Evolutionary conservation across 805 yeast genomes (phyloP).

Genomic region (Kodamaea leandrae): DNA sequence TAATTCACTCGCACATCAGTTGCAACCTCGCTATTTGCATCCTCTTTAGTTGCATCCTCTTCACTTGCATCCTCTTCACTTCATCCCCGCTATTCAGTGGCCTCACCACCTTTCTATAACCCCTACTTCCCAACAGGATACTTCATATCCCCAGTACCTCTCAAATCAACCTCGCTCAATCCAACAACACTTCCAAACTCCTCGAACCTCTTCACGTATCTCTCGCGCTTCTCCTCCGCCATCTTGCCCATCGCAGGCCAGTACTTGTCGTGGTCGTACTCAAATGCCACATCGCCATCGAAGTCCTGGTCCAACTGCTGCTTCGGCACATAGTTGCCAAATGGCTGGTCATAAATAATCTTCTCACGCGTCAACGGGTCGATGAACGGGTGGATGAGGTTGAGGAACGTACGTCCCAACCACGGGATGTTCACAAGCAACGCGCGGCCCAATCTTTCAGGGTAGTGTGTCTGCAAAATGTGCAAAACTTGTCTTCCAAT

Average conservation of each 20-base stretch:
- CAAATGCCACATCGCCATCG: constrained; percentile 49
- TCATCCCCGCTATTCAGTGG: neutral
- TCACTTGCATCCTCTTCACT: too few relatives aligned
- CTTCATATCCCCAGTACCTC: constrained; percentile 17
- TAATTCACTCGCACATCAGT: too few relatives aligned
- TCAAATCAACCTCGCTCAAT: constrained; percentile 52
- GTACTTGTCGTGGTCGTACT: constrained; percentile 50
- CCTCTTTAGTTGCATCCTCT: too few relatives aligned
- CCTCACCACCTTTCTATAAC: neutral
- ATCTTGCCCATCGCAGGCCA: constrained; percentile 50
- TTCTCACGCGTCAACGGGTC: constrained; percentile 60
- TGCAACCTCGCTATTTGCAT: too few relatives aligned
- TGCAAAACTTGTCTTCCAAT: constrained; percentile 50
- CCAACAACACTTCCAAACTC: constrained; percentile 51
- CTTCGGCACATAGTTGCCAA: constrained; percentile 51
- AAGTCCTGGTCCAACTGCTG: constrained; percentile 52
- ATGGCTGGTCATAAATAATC: constrained; percentile 56
- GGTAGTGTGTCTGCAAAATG: constrained; percentile 56
- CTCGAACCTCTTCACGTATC: constrained; percentile 35
- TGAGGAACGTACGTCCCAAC: constrained; percentile 55
- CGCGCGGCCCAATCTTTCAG: constrained; percentile 56
- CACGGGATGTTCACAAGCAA: constrained; percentile 55
- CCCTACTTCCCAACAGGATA: constrained; percentile 4
- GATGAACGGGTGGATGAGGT: constrained; percentile 54
- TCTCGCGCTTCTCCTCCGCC: constrained; percentile 36